phyloP scores from a whole-genome alignment of 2,329 filamentous ascomycete species.

The Tolypocladium nubicola region DNA sequence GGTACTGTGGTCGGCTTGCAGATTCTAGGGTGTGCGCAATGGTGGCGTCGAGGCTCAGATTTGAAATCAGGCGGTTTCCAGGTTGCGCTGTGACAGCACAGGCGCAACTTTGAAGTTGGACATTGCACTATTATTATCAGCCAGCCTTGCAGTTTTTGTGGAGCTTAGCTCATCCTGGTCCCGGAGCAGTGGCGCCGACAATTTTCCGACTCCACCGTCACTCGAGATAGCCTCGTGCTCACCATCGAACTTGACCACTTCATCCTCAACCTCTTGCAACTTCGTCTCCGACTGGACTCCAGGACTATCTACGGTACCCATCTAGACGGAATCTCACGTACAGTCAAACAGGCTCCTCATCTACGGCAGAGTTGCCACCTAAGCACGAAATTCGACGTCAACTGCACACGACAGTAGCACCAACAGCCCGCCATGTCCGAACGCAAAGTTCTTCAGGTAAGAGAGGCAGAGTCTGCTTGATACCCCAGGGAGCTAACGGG shows the following conservation, averaged over 20 bases:
- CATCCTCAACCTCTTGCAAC: not conserved
- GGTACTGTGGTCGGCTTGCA: no score
- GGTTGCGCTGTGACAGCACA: not conserved
- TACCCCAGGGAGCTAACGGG: not conserved
- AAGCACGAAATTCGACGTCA: not conserved
- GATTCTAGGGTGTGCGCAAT: not conserved
- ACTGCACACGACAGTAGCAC: not conserved
- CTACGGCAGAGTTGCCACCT: not conserved
- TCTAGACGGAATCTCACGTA: not conserved
- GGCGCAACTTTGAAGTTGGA: not conserved
- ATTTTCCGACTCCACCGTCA: not conserved
- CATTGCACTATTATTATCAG: not conserved
- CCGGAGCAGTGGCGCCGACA: not conserved
- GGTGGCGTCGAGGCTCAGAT: not conserved
- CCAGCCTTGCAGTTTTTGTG: conserved; percentile 3
- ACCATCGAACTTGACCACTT: not conserved
- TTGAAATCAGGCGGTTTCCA: not conserved
- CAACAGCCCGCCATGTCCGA: conserved; percentile 58
- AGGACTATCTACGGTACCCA: not conserved
- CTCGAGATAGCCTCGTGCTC: not conserved
- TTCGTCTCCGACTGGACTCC: not conserved
- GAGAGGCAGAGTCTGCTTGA: conserved; percentile 10
- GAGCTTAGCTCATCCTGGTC: not conserved
- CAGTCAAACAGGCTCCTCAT: not conserved
- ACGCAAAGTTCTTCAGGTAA: conserved; percentile 59